A percentile compares a stretch with the other conserved stretches of the same genome.
phyloP scores from a whole-genome alignment of 257 asterid species.

The Jaltomata sinuosa region DNA sequence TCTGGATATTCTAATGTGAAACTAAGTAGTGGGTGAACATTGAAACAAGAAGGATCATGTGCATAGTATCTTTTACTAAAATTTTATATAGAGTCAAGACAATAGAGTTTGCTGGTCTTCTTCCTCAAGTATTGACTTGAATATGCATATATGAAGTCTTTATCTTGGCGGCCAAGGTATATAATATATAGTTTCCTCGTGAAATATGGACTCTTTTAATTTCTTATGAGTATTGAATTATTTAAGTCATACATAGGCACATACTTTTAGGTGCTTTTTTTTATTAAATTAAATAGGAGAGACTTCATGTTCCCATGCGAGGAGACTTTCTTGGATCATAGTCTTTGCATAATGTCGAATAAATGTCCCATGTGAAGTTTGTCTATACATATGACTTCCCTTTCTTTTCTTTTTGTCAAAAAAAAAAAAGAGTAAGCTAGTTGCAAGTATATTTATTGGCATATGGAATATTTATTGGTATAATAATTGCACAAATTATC shows the following conservation, averaged over 20 bases:
- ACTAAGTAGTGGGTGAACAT: background rate
- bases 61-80: background rate
- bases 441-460: background rate
- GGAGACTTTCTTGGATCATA: conserved; percentile 5
- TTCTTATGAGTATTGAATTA: background rate
- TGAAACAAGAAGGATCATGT: background rate
- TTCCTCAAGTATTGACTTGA: conserved; percentile 3
- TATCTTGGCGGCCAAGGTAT: conserved; percentile 37
- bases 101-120: background rate
- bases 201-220: conserved; percentile 6
- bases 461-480: background rate
- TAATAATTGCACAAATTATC: background rate
- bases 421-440: background rate
- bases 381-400: background rate
- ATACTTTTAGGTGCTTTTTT: background rate
- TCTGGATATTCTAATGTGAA: background rate
- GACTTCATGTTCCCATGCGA: background rate
- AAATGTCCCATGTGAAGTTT: background rate
- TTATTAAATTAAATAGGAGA: background rate
- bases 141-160: background rate
- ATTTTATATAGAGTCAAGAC: background rate
- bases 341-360: background rate
- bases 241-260: background rate
- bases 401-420: background rate
- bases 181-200: conserved; percentile 11